Conservation (phyloP, 2,329 filamentous ascomycete genomes). For the Trichoderma hamatum region DNA sequence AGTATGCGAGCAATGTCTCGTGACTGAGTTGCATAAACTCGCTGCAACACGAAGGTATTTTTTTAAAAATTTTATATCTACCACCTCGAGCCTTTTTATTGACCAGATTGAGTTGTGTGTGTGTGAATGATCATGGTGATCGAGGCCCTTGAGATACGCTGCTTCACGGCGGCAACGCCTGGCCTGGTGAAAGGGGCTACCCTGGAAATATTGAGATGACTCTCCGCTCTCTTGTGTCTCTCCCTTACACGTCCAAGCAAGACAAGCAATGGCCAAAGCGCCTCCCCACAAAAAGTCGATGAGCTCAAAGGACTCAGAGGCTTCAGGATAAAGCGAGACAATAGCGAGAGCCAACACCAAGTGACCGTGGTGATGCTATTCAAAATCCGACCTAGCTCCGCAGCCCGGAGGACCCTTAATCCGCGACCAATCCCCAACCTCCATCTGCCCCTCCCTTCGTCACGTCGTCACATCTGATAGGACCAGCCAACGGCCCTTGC, state of each 20-base stretch:
- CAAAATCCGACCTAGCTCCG: conserved; percentile 13
- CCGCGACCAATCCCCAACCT: conserved; percentile 20
- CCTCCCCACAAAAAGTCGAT: background rate
- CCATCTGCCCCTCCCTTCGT: conserved; percentile 25
- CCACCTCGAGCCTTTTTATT: background rate
- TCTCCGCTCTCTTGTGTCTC: background rate
- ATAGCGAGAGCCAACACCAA: background rate
- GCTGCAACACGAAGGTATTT: no score
- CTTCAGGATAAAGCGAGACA: no score
- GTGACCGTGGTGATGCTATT: conserved; percentile 9
- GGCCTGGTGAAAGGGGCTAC: background rate
- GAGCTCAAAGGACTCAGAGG: background rate
- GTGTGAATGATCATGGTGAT: background rate
- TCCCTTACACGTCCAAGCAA: background rate
- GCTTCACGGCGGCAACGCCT: background rate
- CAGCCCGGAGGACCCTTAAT: conserved; percentile 25
- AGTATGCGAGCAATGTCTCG: background rate
- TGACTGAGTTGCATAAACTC: background rate
- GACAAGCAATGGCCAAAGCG: background rate
- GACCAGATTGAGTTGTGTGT: background rate
- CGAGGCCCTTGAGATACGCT: background rate
- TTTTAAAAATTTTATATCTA: background rate
- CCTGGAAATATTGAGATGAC: background rate
- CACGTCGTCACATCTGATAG: conserved; percentile 21
- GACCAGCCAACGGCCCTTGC: conserved; percentile 22